Conservation (phyloP, 768 basidiomycete genomes). For the Boletus reticulatus region DNA sequence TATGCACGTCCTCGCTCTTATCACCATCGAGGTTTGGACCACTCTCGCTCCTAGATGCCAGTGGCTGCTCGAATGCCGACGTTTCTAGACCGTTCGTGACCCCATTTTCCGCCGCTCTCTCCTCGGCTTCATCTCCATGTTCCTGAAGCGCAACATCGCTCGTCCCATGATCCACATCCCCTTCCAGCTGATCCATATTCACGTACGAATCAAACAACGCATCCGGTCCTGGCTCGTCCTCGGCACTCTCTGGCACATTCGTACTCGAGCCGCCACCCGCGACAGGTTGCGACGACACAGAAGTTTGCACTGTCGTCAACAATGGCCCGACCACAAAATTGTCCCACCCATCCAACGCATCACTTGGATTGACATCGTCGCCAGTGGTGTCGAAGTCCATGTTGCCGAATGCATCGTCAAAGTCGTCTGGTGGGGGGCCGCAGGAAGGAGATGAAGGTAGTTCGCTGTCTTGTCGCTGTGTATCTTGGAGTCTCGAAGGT, state of each 20-base stretch:
- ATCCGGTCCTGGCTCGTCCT: slow-evolving; percentile 6
- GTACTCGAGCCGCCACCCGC: background rate
- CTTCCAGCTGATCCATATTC: slow-evolving; percentile 19
- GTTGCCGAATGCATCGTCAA: slow-evolving; percentile 12
- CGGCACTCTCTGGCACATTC: background rate
- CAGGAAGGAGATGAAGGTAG: background rate
- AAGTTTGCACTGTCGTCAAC: background rate
- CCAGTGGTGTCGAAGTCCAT: slow-evolving; percentile 12
- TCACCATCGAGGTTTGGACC: background rate
- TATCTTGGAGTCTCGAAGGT: background rate
- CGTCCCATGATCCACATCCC: background rate
- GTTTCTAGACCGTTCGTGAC: too few species aligned
- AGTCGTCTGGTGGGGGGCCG: slow-evolving; percentile 5
- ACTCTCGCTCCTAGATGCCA: background rate
- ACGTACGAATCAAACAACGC: slow-evolving; percentile 22
- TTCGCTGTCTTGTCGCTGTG: background rate
- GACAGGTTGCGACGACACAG: background rate
- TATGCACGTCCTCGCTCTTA: background rate
- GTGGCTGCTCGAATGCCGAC: background rate
- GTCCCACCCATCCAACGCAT: slow-evolving; percentile 1
- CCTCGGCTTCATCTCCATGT: background rate
- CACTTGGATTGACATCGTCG: background rate
- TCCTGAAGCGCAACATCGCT: background rate
- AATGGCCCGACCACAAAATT: slow-evolving; percentile 10
- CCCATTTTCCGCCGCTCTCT: background rate